Evolutionary conservation across 345 rosid genomes (phyloP).

Genomic region (Abelmoschus esculentus): DNA sequence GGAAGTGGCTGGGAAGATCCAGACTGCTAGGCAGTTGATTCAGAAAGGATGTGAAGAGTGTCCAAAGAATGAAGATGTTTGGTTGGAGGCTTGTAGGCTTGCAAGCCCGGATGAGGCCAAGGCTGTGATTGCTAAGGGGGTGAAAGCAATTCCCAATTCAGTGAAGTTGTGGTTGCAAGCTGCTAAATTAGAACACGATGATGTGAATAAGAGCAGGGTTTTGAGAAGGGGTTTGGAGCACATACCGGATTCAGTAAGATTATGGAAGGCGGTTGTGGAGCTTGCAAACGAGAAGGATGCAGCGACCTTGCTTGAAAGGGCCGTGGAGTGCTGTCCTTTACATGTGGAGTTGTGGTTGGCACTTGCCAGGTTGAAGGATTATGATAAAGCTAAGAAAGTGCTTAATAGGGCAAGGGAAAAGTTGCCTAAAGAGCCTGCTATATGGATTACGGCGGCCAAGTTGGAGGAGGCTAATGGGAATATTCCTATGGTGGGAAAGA

Average conservation of each 20-base stretch:
- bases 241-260: slow-evolving; percentile 80
- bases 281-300: slow-evolving; percentile 74
- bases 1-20: slow-evolving; percentile 92
- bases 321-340: slow-evolving; percentile 92
- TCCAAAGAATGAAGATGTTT: slow-evolving; percentile 82
- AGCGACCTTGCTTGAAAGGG: slow-evolving; percentile 66
- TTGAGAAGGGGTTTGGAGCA: slow-evolving; percentile 78
- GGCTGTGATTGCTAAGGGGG: slow-evolving; percentile 81
- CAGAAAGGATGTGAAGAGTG: slow-evolving; percentile 90
- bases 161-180: slow-evolving; percentile 90
- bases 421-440: slow-evolving; percentile 78
- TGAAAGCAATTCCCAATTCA: slow-evolving; percentile 76
- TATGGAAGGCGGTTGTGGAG: slow-evolving; percentile 89
- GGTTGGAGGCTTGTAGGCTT: slow-evolving; percentile 90
- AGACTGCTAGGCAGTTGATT: slow-evolving; percentile 70
- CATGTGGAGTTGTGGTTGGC: slow-evolving; percentile 90
- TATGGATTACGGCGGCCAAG: slow-evolving; percentile 93
- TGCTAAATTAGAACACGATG: slow-evolving; percentile 75
- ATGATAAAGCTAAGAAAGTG: slow-evolving; percentile 67
- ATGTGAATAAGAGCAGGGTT: slow-evolving; percentile 64
- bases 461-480: slow-evolving; percentile 92
- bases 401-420: slow-evolving; percentile 65
- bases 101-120: slow-evolving; percentile 85
- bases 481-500: slow-evolving; percentile 63
- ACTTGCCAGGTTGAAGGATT: slow-evolving; percentile 76